These are phyloP conservation scores for Yamadazyma scolyti DNA, from an alignment of 805 yeast genomes.

Conservation along the genomic window DNA sequence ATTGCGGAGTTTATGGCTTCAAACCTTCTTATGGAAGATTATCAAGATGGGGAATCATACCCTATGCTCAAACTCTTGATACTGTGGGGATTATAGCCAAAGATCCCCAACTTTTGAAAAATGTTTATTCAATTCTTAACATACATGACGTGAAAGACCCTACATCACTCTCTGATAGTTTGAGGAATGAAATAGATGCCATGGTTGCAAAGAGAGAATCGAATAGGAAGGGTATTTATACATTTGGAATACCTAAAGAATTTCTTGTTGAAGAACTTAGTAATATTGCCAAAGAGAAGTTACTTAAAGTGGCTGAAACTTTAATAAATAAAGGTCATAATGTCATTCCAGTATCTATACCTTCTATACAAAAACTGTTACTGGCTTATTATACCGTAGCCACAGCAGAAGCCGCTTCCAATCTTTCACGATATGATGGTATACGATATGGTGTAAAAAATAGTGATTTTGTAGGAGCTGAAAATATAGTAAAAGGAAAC, in stretches of 20 bases:
- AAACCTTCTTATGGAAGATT: constrained; percentile 93
- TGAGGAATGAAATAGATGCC: constrained; percentile 26
- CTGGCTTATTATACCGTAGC: constrained; percentile 86
- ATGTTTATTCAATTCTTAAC: constrained; percentile 57
- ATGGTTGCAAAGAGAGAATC: constrained; percentile 6
- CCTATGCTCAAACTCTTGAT: constrained; percentile 92
- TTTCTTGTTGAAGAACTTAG: constrained; percentile 56
- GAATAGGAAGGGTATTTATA: constrained; percentile 21
- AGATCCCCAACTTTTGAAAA: constrained; percentile 38
- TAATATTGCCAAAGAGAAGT: constrained; percentile 39
- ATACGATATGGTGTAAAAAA: constrained; percentile 71
- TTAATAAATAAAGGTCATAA: constrained; percentile 49
- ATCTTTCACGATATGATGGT: constrained; percentile 87
- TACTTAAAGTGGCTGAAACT: constrained; percentile 42
- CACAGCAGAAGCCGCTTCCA: constrained; percentile 92
- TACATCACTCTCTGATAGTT: constrained; percentile 47
- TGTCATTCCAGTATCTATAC: constrained; percentile 64
- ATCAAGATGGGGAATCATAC: constrained; percentile 86
- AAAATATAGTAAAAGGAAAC: constrained; percentile 36
- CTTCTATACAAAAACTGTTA: constrained; percentile 60
- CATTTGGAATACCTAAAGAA: constrained; percentile 75
- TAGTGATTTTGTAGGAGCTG: constrained; percentile 8
- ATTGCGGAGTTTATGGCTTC: constrained; percentile 79
- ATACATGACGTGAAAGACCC: constrained; percentile 73
- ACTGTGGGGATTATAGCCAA: constrained; percentile 83